Base-by-base conservation (phyloP, 768 basidiomycete species). In the Psilocybe sp. region DNA sequence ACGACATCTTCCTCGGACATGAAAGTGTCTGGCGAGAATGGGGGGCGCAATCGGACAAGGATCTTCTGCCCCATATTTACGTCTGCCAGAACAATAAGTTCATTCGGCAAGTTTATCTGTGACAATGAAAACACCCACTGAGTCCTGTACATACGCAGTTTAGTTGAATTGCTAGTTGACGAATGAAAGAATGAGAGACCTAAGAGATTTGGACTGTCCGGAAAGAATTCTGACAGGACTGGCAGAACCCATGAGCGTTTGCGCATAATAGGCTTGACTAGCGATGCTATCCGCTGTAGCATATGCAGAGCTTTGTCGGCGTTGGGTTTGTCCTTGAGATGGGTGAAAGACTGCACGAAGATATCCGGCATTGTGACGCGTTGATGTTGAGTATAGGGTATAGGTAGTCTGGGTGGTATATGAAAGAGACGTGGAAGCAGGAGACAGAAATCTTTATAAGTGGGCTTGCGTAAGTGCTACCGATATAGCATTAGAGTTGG, bases 201-300 rank as follows among this genome's bases (percentile, higher is more conserved):
- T 28, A 92, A 69, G 15, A 96, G 71, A 61, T 75, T 82, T 0
- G 83, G 77, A 45, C 79, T 80, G 9, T 83, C 80, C 4, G 92
- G 92, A 58, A 89, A 92, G 75, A 95, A 93, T 66, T 96, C 90
- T n/a, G 83, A 72, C n/a, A 92, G 79, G 1, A 82, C 75, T 20
- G 89, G 87, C 20, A 92, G 72, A 20, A 78, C 74, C 94, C 94
- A 98, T 4, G 69, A 69, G 57, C 86, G 86, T 56, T 85, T 90
- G 50, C 84, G 75, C 94, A 97, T 97, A 56, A 98, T 92, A 6
- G 95, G 95, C 65, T 94, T 95, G 44, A 96, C 92, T 43, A 91
- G 75, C 1, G 85, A 84, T 0, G 87, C 85, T 28, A 90, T 75
- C 53, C 77, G 77, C 57, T 87, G 79, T 34, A 94, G 75, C 62